These are phyloP conservation scores for Stellera chamaejasme DNA, from an alignment of 345 rosid species.

Conservation along the genomic window DNA sequence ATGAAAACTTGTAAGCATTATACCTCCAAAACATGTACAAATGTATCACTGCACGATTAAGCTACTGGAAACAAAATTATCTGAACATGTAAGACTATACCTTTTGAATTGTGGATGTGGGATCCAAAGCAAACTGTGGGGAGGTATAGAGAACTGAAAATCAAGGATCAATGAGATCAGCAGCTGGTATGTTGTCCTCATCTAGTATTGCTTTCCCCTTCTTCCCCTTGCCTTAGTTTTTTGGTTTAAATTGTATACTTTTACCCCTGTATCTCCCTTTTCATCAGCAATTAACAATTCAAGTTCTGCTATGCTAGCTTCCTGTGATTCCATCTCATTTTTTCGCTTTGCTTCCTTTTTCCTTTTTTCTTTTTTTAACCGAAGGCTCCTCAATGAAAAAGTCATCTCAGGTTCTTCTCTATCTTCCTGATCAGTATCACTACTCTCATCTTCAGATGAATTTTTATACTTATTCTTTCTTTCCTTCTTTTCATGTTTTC, in stretches of 20 bases:
- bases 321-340: conserved; percentile 31
- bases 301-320: conserved; percentile 72
- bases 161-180: conserved; percentile 52
- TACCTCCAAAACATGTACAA: not conserved
- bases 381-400: conserved; percentile 65
- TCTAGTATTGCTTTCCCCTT: conserved; percentile 36
- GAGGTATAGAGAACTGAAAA: conserved; percentile 52
- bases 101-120: conserved; percentile 97
- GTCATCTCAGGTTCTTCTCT: conserved; percentile 43
- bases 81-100: conserved; percentile 18
- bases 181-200: conserved; percentile 60
- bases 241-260: conserved; percentile 73
- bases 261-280: conserved; percentile 45
- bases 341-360: conserved; percentile 24
- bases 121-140: conserved; percentile 74
- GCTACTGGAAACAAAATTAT: not conserved
- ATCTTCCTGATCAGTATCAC: conserved; percentile 28
- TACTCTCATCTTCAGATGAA: conserved; percentile 46
- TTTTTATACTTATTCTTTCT: conserved; percentile 46
- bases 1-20: too few relatives aligned
- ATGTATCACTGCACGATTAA: not conserved
- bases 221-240: conserved; percentile 52
- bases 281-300: conserved; percentile 83
- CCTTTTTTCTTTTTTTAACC: conserved; percentile 20
- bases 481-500: conserved; percentile 62